Evolutionary conservation across 148 eudicot species (phyloP).

Genomic region (Fagopyrum tataricum): DNA sequence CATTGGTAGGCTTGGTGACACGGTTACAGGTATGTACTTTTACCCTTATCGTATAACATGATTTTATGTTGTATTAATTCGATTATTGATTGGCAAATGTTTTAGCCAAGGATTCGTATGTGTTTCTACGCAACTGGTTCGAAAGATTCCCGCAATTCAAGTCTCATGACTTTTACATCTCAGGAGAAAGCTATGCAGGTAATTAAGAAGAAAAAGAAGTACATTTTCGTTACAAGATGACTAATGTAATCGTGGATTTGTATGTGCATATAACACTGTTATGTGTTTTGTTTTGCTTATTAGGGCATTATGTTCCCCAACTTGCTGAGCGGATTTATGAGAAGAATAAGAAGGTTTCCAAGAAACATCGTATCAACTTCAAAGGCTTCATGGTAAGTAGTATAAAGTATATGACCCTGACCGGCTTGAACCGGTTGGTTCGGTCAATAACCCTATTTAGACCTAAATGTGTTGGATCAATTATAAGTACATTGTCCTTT

Average conservation of each 20-base stretch:
- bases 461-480: too few species aligned
- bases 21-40: conserved; percentile 33
- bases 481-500: too few species aligned
- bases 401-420: neutral
- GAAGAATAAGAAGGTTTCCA: conserved; percentile 40
- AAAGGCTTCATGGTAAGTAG: conserved; percentile 71
- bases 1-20: conserved; percentile 59
- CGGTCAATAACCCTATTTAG: too few species aligned
- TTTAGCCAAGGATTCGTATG: conserved; percentile 58
- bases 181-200: conserved; percentile 97
- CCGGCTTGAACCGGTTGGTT: too few species aligned
- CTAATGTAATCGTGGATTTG: too few species aligned
- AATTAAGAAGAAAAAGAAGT: conserved; percentile 1
- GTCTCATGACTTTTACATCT: conserved; percentile 70
- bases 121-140: conserved; percentile 70
- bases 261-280: too few species aligned
- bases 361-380: conserved; percentile 45
- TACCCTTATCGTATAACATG: too few species aligned
- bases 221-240: neutral
- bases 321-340: conserved; percentile 57
- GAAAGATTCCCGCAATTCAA: conserved; percentile 72
- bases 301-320: conserved; percentile 91
- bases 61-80: too few species aligned
- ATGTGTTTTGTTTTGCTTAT: neutral
- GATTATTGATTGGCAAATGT: neutral